Evolutionary conservation across 805 yeast species (phyloP).

Genomic region (Scheffersomyces ergatensis): DNA sequence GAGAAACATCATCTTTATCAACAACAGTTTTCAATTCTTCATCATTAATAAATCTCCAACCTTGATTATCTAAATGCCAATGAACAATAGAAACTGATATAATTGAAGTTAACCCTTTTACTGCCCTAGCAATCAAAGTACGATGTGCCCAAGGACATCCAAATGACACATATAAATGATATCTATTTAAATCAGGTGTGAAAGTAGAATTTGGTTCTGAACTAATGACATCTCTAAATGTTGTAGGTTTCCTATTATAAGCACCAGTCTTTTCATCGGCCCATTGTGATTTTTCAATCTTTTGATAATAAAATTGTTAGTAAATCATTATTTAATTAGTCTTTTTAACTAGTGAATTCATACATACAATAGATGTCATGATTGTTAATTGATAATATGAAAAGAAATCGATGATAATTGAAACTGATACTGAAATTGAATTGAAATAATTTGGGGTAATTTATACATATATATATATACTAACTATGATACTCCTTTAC

Average conservation of each 20-base stretch:
- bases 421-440: too few species aligned
- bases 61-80: constrained; percentile 83
- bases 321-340: too few species aligned
- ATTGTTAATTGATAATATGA: too few species aligned
- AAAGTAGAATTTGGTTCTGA: constrained; percentile 56
- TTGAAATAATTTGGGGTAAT: too few species aligned
- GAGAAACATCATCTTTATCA: constrained; percentile 46
- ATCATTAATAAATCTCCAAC: constrained; percentile 77
- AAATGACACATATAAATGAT: constrained; percentile 80
- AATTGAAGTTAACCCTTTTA: constrained; percentile 65
- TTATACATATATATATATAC: too few species aligned
- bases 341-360: too few species aligned
- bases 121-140: constrained; percentile 64
- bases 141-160: constrained; percentile 99
- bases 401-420: too few species aligned
- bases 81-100: constrained; percentile 79
- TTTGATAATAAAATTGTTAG: too few species aligned
- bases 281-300: constrained; percentile 44
- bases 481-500: too few species aligned
- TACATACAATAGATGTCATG: too few species aligned
- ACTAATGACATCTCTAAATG: constrained; percentile 67
- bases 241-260: constrained; percentile 22
- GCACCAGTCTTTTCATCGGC: constrained; percentile 29
- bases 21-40: constrained; percentile 24
- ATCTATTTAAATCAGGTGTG: constrained; percentile 75